phyloP scores from a whole-genome alignment of 106 monocot genomes.

The Alisma plantagoaquatica region DNA sequence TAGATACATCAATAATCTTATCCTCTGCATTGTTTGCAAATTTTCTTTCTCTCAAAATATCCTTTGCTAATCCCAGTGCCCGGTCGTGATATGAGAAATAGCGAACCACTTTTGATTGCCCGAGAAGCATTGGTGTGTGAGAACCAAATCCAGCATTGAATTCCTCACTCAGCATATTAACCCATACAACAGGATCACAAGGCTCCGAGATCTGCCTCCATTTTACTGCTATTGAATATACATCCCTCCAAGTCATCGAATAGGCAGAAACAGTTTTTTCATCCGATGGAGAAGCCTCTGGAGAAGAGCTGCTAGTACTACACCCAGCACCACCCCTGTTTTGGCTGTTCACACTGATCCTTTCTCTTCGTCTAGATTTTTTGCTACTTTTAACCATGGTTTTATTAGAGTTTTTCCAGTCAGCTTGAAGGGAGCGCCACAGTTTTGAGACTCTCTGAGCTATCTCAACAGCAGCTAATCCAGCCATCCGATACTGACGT shows the following conservation, averaged over 20 bases:
- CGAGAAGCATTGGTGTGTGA: slow-evolving; percentile 88
- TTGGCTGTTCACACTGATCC: slow-evolving; percentile 30
- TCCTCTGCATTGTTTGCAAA: slow-evolving; percentile 55
- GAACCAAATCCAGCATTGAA: slow-evolving; percentile 93
- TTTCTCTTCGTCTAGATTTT: slow-evolving; percentile 59
- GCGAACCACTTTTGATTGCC: slow-evolving; percentile 89
- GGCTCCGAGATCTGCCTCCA: slow-evolving; percentile 99
- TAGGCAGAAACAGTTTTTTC: slow-evolving; percentile 23
- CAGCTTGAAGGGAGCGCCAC: slow-evolving; percentile 39
- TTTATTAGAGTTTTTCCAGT: slow-evolving; percentile 24
- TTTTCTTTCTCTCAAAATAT: slow-evolving; percentile 41
- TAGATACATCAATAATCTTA: slow-evolving; percentile 49
- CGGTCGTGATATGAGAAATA: slow-evolving; percentile 77
- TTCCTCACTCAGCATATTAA: slow-evolving; percentile 87
- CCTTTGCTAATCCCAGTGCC: slow-evolving; percentile 43
- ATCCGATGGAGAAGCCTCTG: no score
- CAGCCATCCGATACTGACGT: slow-evolving; percentile 94
- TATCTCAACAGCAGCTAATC: slow-evolving; percentile 90
- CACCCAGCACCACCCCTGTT: slow-evolving; percentile 77
- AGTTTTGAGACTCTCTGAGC: slow-evolving; percentile 80
- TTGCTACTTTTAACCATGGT: slow-evolving; percentile 60
- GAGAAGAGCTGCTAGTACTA: slow-evolving; percentile 48
- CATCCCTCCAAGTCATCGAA: slow-evolving; percentile 59
- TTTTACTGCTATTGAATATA: slow-evolving; percentile 75
- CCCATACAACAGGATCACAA: slow-evolving; percentile 97